phyloP scores from a whole-genome alignment of 2,329 filamentous ascomycete species.

The Arthrinium phaeospermum region DNA sequence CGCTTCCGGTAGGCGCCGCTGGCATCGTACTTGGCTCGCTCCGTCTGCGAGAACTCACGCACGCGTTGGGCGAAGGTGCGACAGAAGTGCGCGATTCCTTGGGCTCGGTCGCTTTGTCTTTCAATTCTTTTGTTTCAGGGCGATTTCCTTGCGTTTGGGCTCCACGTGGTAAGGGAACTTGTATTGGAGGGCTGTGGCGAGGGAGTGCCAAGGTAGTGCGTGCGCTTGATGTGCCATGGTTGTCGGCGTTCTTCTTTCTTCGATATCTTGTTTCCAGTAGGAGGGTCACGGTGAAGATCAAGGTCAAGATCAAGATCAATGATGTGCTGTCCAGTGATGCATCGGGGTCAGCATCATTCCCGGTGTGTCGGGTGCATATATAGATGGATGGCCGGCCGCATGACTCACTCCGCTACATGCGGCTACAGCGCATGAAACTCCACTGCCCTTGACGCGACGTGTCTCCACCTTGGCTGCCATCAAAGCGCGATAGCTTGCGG shows the following conservation, averaged over 20 bases:
- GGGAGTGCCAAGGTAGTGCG: constrained; percentile 2
- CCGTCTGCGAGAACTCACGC: background rate
- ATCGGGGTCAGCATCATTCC: background rate
- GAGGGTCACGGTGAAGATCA: too few species aligned
- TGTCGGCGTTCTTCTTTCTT: background rate
- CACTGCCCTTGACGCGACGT: background rate
- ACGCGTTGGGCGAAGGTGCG: constrained; percentile 3
- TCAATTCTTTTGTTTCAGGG: background rate
- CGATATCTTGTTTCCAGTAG: background rate
- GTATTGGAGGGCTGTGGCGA: constrained; percentile 6
- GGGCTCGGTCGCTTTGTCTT: background rate
- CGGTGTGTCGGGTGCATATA: background rate
- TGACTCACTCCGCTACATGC: background rate
- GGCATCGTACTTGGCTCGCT: background rate
- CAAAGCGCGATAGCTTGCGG: background rate
- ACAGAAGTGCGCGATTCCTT: constrained; percentile 18
- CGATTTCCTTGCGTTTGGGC: background rate
- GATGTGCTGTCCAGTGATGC: background rate
- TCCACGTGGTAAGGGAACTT: background rate
- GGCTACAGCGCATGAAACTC: background rate
- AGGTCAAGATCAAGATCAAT: background rate
- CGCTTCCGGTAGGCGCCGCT: background rate
- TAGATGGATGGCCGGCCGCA: background rate
- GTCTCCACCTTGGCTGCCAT: background rate
- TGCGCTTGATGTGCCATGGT: constrained; percentile 17